A percentile compares a stretch with the other conserved stretches of the same genome.
Conservation (phyloP, 2,329 filamentous ascomycete genomes). For the Pestalotiopsis sp. region DNA sequence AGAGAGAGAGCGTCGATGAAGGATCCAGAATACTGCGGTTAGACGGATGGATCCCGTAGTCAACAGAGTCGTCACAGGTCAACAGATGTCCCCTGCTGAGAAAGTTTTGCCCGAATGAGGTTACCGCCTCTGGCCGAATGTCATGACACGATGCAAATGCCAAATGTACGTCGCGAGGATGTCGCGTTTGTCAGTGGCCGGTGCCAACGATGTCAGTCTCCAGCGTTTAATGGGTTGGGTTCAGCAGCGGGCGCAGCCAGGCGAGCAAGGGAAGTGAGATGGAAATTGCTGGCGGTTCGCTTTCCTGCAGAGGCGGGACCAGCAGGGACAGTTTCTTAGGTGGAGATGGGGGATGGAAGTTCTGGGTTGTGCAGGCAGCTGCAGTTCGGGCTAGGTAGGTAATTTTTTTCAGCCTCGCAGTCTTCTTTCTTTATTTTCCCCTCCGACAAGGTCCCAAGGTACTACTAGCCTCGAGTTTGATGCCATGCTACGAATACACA, state of each 20-base stretch:
- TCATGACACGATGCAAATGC: neutral
- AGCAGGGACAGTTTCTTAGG: too few relatives aligned
- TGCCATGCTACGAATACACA: too few relatives aligned
- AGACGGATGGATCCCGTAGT: neutral
- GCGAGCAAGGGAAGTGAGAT: neutral
- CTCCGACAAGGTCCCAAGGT: too few relatives aligned
- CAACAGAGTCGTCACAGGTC: neutral
- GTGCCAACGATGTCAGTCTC: neutral
- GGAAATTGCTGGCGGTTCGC: neutral
- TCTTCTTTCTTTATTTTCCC: too few relatives aligned
- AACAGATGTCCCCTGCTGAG: slow-evolving; percentile 6
- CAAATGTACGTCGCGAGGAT: neutral
- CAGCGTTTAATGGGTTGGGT: neutral
- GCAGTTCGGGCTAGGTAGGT: too few relatives aligned
- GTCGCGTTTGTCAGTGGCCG: neutral
- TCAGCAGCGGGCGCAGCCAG: neutral
- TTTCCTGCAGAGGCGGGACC: neutral
- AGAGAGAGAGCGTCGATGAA: neutral
- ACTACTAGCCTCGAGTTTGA: too few relatives aligned
- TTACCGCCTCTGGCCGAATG: neutral
- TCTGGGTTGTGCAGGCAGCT: too few relatives aligned
- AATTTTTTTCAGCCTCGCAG: too few relatives aligned
- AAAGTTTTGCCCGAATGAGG: slow-evolving; percentile 7
- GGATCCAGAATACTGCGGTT: neutral
- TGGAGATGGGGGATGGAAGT: too few relatives aligned